Percentiles rank a stretch among this genome's conserved stretches.
Evolutionary conservation across 2,329 filamentous ascomycete genomes (phyloP).

Genomic region (Aspergillus fructus): DNA sequence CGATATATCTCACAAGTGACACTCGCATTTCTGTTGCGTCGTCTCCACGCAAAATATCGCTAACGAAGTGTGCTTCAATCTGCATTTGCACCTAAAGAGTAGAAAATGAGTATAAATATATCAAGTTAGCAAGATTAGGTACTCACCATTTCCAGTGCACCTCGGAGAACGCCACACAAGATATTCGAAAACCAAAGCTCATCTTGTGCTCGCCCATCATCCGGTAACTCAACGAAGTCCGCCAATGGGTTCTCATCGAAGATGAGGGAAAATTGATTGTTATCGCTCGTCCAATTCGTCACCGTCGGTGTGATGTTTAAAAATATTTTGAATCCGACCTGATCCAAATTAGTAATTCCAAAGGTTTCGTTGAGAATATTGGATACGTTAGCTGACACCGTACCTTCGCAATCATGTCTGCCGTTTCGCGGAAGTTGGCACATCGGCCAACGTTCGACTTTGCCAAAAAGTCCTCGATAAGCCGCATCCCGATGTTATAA

Average conservation of each 20-base stretch:
- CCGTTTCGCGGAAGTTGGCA: slow-evolving; percentile 90
- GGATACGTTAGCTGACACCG: slow-evolving; percentile 3
- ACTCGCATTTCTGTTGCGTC: slow-evolving; percentile 98
- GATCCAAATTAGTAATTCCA: slow-evolving; percentile 12
- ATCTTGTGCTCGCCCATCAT: slow-evolving; percentile 92
- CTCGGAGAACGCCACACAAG: slow-evolving; percentile 85
- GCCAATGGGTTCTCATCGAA: slow-evolving; percentile 97
- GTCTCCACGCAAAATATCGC: slow-evolving; percentile 86
- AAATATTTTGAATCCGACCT: slow-evolving; percentile 99
- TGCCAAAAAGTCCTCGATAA: slow-evolving; percentile 97
- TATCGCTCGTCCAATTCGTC: slow-evolving; percentile 94
- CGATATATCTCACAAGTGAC: slow-evolving; percentile 87
- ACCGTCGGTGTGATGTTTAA: slow-evolving; percentile 92
- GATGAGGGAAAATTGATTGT: slow-evolving; percentile 91
- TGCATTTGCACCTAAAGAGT: slow-evolving; percentile 78
- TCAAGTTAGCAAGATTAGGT: not conserved
- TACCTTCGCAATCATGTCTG: slow-evolving; percentile 94
- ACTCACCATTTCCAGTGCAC: slow-evolving; percentile 88
- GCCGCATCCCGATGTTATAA: slow-evolving; percentile 92
- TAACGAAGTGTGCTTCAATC: slow-evolving; percentile 94
- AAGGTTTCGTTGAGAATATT: not conserved
- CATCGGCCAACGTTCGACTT: slow-evolving; percentile 90
- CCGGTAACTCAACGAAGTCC: slow-evolving; percentile 95
- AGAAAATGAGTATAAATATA: slow-evolving; percentile 4
- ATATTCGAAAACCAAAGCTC: slow-evolving; percentile 99